Evolutionary conservation across 305 asterid species (phyloP).

Genomic region (Fraxinus baroniana): DNA sequence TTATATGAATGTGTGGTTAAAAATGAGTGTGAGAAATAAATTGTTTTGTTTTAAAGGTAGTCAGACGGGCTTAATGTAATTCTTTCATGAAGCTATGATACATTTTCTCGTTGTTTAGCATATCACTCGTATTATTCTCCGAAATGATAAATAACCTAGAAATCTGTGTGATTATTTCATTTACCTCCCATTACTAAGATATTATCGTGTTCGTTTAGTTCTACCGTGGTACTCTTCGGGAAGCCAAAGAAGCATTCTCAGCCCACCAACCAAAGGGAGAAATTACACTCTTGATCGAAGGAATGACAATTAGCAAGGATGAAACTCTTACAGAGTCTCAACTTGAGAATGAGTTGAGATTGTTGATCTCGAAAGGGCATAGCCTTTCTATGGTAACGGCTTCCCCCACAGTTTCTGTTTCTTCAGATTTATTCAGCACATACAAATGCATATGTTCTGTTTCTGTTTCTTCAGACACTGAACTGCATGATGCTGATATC

Average conservation of each 20-base stretch:
- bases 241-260: constrained; percentile 61
- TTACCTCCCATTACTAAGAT: constrained; percentile 14
- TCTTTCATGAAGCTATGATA: background rate
- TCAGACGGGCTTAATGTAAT: background rate
- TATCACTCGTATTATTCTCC: background rate
- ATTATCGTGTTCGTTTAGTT: constrained; percentile 45
- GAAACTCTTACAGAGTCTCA: constrained; percentile 65
- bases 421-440: background rate
- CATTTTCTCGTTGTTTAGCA: background rate
- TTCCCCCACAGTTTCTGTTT: constrained; percentile 2
- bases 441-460: background rate
- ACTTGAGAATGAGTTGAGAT: constrained; percentile 69
- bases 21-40: background rate
- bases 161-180: background rate
- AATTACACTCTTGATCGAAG: constrained; percentile 80
- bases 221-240: constrained; percentile 71
- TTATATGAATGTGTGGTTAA: background rate
- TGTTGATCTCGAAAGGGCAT: constrained; percentile 68
- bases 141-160: background rate
- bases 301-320: constrained; percentile 40
- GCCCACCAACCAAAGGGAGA: constrained; percentile 80
- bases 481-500: constrained; percentile 5
- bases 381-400: constrained; percentile 74
- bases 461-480: background rate
- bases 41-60: background rate